Percentiles rank a stretch among this genome's conserved stretches.
These are phyloP conservation scores for Hebeloma cylindrosporum DNA, from an alignment of 768 basidiomycete genomes.

Conservation along the genomic window DNA sequence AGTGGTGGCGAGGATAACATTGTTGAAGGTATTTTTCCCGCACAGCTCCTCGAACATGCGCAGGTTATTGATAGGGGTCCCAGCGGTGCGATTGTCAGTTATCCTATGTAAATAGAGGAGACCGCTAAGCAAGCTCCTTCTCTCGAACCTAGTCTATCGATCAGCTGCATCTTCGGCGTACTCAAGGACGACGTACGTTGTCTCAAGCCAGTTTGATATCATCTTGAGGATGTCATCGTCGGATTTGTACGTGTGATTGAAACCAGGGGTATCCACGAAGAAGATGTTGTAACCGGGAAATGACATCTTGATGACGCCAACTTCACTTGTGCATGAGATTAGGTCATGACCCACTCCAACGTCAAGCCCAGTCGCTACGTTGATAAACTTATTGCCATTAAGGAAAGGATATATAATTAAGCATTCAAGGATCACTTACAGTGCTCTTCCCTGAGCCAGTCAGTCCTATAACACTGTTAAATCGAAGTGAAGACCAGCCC, in stretches of 20 bases:
- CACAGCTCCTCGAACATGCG: conserved; percentile 17
- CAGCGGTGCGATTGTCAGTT: conserved; percentile 12
- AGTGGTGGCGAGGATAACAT: conserved; percentile 16
- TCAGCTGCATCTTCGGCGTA: conserved; percentile 4
- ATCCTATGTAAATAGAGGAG: conserved; percentile 17
- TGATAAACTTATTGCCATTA: conserved; percentile 19
- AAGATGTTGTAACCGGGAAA: conserved; percentile 19
- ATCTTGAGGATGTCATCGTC: conserved; percentile 14
- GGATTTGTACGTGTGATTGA: conserved; percentile 24
- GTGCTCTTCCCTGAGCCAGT: conserved; percentile 32
- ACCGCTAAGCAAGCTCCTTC: conserved; percentile 3
- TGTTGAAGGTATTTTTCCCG: conserved; percentile 10
- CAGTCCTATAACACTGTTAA: conserved; percentile 28
- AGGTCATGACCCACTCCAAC: conserved; percentile 8
- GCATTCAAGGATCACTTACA: conserved; percentile 13
- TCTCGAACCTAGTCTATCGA: conserved; percentile 2
- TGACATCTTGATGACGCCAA: conserved; percentile 15
- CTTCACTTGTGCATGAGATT: conserved; percentile 14
- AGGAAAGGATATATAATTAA: background rate
- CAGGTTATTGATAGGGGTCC: conserved; percentile 9
- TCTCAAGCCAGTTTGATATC: conserved; percentile 16
- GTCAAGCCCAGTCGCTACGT: conserved; percentile 3
- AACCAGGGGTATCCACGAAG: conserved; percentile 30
- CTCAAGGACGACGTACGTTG: background rate
- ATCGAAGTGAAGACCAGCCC: background rate